Percentiles rank a stretch among this genome's conserved stretches.
phyloP scores from a whole-genome alignment of 2,329 filamentous ascomycete genomes.

The Penicillium thymicola region DNA sequence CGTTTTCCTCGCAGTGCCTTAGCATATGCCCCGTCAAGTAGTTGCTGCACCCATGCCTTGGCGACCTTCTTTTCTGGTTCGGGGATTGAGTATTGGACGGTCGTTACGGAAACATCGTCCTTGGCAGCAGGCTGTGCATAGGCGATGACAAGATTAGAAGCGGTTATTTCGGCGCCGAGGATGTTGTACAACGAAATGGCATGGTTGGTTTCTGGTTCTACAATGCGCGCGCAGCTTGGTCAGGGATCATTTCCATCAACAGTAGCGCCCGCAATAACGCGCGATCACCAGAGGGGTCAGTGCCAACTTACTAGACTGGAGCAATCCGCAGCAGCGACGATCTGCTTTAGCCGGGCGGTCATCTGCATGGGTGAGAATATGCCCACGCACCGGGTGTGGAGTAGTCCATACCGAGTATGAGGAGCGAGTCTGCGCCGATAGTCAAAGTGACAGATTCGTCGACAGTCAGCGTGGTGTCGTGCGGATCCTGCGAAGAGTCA shows the following conservation, averaged over 20 bases:
- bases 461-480: conserved; percentile 51
- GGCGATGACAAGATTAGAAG: conserved; percentile 63
- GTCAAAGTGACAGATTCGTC: conserved; percentile 59
- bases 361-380: conserved; percentile 40
- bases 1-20: conserved; percentile 66
- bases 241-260: conserved; percentile 2
- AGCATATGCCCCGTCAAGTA: conserved; percentile 70
- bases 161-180: conserved; percentile 70
- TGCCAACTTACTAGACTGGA: conserved; percentile 47
- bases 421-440: conserved; percentile 58
- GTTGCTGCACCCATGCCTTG: conserved; percentile 59
- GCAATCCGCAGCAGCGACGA: conserved; percentile 54
- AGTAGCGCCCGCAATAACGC: conserved; percentile 10
- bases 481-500: conserved; percentile 29
- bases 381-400: not conserved
- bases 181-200: conserved; percentile 77
- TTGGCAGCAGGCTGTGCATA: conserved; percentile 65
- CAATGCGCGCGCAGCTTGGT: not conserved
- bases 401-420: conserved; percentile 52
- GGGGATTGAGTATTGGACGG: conserved; percentile 60
- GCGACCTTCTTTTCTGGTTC: conserved; percentile 50
- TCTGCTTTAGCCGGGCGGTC: conserved; percentile 50
- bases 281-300: conserved; percentile 6
- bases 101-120: conserved; percentile 58
- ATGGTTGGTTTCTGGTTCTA: conserved; percentile 47